Evolutionary conservation across 257 asterid species (phyloP).

Genomic region (Solanum ahanhuiri): DNA sequence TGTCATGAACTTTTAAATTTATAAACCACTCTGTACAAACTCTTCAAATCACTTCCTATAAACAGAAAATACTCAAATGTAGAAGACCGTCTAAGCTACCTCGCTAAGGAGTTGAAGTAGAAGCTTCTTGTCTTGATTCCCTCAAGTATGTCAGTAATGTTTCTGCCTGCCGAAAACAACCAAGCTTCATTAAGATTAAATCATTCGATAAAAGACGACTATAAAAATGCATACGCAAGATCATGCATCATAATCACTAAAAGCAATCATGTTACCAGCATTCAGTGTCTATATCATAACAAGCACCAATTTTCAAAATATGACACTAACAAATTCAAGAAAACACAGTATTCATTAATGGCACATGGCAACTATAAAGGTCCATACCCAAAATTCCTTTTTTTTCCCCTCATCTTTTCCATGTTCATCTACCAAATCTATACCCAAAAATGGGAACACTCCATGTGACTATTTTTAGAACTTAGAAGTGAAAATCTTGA

Average conservation of each 20-base stretch:
- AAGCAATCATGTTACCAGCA: conserved; percentile 9
- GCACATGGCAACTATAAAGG: conserved; percentile 13
- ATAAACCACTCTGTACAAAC: conserved; percentile 60
- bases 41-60: conserved; percentile 29
- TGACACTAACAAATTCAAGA: neutral
- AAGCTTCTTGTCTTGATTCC: conserved; percentile 89
- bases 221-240: no score
- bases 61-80: conserved; percentile 33
- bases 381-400: conserved; percentile 1
- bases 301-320: neutral
- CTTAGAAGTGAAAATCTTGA: neutral
- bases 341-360: neutral
- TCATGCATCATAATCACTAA: neutral
- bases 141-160: conserved; percentile 83
- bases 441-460: neutral
- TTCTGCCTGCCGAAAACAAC: conserved; percentile 66
- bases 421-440: neutral
- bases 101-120: conserved; percentile 49
- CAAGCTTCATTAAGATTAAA: conserved; percentile 3
- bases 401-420: neutral
- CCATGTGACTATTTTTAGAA: neutral
- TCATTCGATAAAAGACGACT: neutral
- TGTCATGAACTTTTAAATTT: conserved; percentile 15
- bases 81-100: conserved; percentile 16
- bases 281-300: neutral